phyloP scores from a whole-genome alignment of 179 eudicot species.

The Nepenthes alata region DNA sequence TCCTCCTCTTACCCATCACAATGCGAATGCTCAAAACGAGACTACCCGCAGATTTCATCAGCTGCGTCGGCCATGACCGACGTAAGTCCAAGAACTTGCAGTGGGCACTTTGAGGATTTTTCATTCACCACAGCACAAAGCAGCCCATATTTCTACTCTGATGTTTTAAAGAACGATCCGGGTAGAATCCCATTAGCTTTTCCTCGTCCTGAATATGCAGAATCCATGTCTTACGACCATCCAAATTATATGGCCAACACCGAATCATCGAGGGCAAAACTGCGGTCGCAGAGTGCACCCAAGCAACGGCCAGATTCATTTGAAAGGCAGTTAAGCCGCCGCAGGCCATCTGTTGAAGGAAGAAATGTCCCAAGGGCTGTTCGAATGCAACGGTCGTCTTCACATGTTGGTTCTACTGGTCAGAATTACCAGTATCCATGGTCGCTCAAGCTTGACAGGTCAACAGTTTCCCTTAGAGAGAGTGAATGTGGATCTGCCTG shows the following conservation, averaged over 20 bases:
- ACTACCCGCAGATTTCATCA: conserved; percentile 45
- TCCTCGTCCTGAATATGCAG: conserved; percentile 36
- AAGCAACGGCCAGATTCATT: conserved; percentile 65
- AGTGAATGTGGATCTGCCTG: conserved; percentile 92
- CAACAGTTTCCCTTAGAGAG: conserved; percentile 55
- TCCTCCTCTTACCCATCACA: conserved; percentile 26
- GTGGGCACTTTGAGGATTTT: conserved; percentile 68
- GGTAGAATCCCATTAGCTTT: conserved; percentile 19
- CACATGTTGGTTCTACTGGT: conserved; percentile 53
- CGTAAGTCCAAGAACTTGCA: conserved; percentile 56
- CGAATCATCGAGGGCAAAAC: conserved; percentile 74
- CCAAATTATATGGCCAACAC: conserved; percentile 97
- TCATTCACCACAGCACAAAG: conserved; percentile 49
- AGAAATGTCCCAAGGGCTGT: conserved; percentile 69
- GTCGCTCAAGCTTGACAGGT: conserved; percentile 67
- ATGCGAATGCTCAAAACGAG: conserved; percentile 17
- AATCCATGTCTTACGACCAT: conserved; percentile 37
- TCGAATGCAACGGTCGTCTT: conserved; percentile 80
- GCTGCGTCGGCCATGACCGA: conserved; percentile 62
- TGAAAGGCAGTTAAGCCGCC: conserved; percentile 53
- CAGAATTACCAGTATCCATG: conserved; percentile 64
- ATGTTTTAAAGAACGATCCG: conserved; percentile 38
- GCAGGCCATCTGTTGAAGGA: conserved; percentile 70
- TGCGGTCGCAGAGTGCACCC: conserved; percentile 84
- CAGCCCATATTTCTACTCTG: conserved; percentile 56